These are phyloP conservation scores for Solanum sitiens DNA, from an alignment of 257 asterid genomes.

Conservation along the genomic window DNA sequence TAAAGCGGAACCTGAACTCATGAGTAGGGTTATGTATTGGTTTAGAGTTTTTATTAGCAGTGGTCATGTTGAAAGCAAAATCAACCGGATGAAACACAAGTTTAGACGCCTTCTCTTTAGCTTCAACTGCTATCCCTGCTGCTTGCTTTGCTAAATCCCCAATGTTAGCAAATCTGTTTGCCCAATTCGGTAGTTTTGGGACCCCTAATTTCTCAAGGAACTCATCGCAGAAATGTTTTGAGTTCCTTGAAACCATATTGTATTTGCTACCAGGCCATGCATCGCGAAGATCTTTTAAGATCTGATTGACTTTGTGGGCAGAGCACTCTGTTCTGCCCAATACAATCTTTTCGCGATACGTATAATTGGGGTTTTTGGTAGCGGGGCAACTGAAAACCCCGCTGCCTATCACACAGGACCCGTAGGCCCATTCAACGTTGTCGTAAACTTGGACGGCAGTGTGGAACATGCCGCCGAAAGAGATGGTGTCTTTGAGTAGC, in stretches of 20 bases:
- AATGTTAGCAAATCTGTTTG: neutral
- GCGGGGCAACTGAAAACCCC: neutral
- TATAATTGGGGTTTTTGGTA: neutral
- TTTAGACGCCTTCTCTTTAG: neutral
- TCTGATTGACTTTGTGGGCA: neutral
- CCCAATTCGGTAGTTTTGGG: neutral
- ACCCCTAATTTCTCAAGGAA: neutral
- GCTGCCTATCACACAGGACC: neutral
- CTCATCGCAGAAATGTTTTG: neutral
- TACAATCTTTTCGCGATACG: neutral
- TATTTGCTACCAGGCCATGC: neutral
- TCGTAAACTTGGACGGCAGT: neutral
- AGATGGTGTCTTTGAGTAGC: neutral
- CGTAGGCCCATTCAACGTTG: conserved; percentile 1
- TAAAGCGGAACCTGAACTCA: neutral
- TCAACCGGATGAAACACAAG: neutral
- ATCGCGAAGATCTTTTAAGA: neutral
- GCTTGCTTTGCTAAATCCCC: neutral
- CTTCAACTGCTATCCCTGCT: neutral
- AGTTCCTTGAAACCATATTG: neutral
- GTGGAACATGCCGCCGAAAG: conserved; percentile 1
- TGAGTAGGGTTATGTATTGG: neutral
- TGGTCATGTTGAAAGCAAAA: neutral
- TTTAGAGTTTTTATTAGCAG: neutral
- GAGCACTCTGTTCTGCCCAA: neutral